A percentile compares a stretch with the other conserved stretches of the same genome.
These are phyloP conservation scores for Mycosarcoma maydis DNA, from an alignment of 1,284 basidiomycete species.

Conservation along the genomic window DNA sequence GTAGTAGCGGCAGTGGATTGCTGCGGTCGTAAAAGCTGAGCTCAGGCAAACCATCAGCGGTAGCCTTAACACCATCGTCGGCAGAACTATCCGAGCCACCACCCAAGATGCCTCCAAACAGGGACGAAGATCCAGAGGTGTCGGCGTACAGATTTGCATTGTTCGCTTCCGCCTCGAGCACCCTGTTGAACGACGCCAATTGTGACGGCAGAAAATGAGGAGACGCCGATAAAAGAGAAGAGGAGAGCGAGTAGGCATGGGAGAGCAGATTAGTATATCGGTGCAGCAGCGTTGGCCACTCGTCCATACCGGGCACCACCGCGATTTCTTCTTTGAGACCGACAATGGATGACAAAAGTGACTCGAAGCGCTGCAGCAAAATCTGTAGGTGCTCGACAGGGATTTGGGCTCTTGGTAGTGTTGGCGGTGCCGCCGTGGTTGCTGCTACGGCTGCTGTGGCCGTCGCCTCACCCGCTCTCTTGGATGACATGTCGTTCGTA, in stretches of 20 bases:
- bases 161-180: constrained; percentile 51
- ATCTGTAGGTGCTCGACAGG: constrained; percentile 52
- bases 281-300: constrained; percentile 56
- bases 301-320: constrained; percentile 54
- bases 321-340: constrained; percentile 55
- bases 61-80: constrained; percentile 39
- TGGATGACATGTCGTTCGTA: constrained; percentile 30
- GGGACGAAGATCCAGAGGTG: constrained; percentile 8
- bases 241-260: constrained; percentile 53
- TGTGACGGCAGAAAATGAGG: constrained; percentile 57
- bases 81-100: not conserved
- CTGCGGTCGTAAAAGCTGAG: constrained; percentile 49
- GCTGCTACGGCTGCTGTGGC: constrained; percentile 4
- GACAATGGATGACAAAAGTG: constrained; percentile 54
- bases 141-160: constrained; percentile 53
- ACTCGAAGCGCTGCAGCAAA: constrained; percentile 54
- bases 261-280: constrained; percentile 56
- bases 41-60: constrained; percentile 45
- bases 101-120: constrained; percentile 28
- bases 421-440: constrained; percentile 19
- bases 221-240: constrained; percentile 47
- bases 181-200: constrained; percentile 51
- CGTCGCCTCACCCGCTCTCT: constrained; percentile 8
- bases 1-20: constrained; percentile 39
- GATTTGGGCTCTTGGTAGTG: constrained; percentile 30